A percentile compares a stretch with the other conserved stretches of the same genome.
Conservation (phyloP, 1,284 basidiomycete species). For the Trichosporon inkin region DNA sequence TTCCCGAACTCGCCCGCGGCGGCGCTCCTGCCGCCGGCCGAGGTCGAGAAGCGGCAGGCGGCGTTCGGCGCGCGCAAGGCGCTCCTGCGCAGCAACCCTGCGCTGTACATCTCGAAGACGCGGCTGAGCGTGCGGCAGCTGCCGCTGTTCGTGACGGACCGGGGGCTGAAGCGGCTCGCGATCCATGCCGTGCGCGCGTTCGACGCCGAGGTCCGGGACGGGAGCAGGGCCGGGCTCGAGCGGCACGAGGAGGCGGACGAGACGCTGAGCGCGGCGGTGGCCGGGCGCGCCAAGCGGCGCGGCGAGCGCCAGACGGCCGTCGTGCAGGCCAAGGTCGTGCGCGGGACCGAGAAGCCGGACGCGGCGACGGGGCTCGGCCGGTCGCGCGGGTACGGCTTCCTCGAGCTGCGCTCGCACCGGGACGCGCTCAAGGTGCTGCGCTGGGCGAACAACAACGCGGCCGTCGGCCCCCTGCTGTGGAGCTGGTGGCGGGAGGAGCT, state of each 20-base stretch:
- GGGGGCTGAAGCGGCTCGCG: conserved; percentile 80
- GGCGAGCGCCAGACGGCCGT: conserved; percentile 59
- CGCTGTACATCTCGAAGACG: conserved; percentile 88
- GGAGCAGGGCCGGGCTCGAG: conserved; percentile 61
- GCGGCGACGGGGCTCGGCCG: conserved; percentile 77
- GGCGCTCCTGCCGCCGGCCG: conserved; percentile 61
- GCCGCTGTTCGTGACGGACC: conserved; percentile 83
- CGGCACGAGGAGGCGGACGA: conserved; percentile 65
- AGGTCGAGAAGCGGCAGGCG: conserved; percentile 74
- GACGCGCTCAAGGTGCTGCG: conserved; percentile 87
- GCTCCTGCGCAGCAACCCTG: conserved; percentile 82
- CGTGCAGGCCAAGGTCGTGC: conserved; percentile 81
- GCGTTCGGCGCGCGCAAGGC: conserved; percentile 77
- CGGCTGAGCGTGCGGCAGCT: conserved; percentile 90
- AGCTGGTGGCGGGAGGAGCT: conserved; percentile 81
- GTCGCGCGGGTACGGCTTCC: conserved; percentile 91
- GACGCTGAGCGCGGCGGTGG: conserved; percentile 46
- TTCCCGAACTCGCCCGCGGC: conserved; percentile 79
- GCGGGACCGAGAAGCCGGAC: conserved; percentile 75
- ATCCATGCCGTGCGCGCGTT: conserved; percentile 76
- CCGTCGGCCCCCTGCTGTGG: conserved; percentile 62
- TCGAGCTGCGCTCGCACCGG: conserved; percentile 81
- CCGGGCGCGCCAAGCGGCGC: conserved; percentile 46
- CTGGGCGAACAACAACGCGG: conserved; percentile 87
- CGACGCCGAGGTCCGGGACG: conserved; percentile 69